phyloP scores from a whole-genome alignment of 2,329 filamentous ascomycete genomes.

The Aspergillus eucalypticola region DNA sequence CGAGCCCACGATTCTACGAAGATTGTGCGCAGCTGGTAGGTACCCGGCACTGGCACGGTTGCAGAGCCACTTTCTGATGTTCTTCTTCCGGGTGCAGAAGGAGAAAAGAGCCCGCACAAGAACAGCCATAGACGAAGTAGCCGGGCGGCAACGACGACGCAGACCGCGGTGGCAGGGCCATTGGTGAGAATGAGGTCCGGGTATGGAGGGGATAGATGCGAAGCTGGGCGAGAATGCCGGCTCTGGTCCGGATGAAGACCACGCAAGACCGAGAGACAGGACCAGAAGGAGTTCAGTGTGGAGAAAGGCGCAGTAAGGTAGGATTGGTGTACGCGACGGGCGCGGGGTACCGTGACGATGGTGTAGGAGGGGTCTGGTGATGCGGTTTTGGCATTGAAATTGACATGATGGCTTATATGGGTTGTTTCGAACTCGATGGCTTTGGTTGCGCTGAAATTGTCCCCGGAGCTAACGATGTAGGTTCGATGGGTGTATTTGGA shows the following conservation, averaged over 20 bases:
- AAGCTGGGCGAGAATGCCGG: conserved; percentile 27
- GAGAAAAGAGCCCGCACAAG: conserved; percentile 13
- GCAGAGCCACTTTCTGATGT: too few species aligned
- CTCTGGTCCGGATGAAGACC: conserved; percentile 41
- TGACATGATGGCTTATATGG: conserved; percentile 15
- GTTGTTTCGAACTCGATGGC: conserved; percentile 64
- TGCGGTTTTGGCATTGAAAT: conserved; percentile 4
- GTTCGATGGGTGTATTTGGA: conserved; percentile 65
- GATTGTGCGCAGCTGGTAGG: conserved; percentile 67
- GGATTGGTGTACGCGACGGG: conserved; percentile 78
- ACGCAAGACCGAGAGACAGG: conserved; percentile 60
- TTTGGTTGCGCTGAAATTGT: conserved; percentile 67
- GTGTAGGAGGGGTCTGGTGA: conserved; percentile 52
- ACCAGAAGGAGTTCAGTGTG: conserved; percentile 64
- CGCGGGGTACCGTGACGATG: conserved; percentile 70
- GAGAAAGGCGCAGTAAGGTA: conserved; percentile 72
- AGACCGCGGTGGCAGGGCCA: conserved; percentile 83
- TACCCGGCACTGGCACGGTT: conserved; percentile 25
- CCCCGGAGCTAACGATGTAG: conserved; percentile 77
- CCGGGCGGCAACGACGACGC: conserved; percentile 63
- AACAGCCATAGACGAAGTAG: conserved; percentile 56
- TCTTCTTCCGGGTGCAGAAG: conserved; percentile 4
- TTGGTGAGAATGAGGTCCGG: conserved; percentile 83
- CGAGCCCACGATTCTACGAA: conserved; percentile 95
- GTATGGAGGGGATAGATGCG: conserved; percentile 43